These are phyloP conservation scores for Gynostemma pentaphyllum DNA, from an alignment of 306 rosid species.

Conservation along the genomic window DNA sequence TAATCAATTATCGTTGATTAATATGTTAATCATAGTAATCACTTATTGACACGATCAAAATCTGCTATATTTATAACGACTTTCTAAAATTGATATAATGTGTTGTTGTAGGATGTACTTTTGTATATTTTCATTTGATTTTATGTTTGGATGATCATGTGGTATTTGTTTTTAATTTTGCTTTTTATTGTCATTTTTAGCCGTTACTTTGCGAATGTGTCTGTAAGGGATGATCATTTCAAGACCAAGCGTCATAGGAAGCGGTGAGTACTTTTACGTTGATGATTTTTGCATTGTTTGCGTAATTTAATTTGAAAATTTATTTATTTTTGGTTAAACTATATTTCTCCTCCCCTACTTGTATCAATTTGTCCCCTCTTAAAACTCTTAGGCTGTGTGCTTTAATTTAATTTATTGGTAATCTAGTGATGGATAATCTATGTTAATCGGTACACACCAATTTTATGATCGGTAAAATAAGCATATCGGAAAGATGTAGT, in stretches of 20 bases:
- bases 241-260: conserved; percentile 83
- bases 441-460: no score
- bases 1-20: no score
- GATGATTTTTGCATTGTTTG: not conserved
- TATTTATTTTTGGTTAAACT: not conserved
- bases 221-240: conserved; percentile 85
- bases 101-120: not conserved
- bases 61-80: no score
- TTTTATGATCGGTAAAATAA: no score
- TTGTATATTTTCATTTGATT: not conserved
- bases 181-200: conserved; percentile 21
- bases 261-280: conserved; percentile 31
- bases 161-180: conserved; percentile 7
- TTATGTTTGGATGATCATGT: not conserved
- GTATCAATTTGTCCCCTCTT: not conserved
- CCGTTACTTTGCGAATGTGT: conserved; percentile 67
- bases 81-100: no score
- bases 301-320: not conserved
- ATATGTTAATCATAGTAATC: no score
- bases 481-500: no score
- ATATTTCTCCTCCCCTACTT: not conserved
- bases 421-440: no score
- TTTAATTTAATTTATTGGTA: not conserved
- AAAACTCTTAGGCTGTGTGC: no score
- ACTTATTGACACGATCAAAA: no score